A percentile compares a stretch with the other conserved stretches of the same genome.
Conservation (phyloP, 2,329 filamentous ascomycete genomes). For the Sporothrix sp. region DNA sequence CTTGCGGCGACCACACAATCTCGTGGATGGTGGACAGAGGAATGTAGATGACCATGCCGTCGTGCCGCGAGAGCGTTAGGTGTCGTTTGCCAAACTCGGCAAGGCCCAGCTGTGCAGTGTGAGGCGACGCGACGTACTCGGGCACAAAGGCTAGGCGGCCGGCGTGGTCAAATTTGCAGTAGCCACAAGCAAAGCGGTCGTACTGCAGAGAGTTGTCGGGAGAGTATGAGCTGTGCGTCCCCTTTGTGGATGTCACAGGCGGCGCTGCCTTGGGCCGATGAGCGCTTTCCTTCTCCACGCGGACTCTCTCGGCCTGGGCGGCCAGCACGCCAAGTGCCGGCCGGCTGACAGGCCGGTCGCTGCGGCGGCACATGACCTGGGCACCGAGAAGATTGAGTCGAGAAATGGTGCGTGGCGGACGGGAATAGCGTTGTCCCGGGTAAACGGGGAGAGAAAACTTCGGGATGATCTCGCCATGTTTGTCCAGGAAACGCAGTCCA, state of each 20-base stretch:
- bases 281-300: not conserved
- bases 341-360: conserved; percentile 13
- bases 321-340: conserved; percentile 18
- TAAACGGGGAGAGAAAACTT: too few relatives aligned
- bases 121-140: conserved; percentile 30
- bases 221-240: not conserved
- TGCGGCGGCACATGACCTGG: conserved; percentile 24
- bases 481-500: conserved; percentile 33
- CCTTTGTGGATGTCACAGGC: not conserved
- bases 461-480: conserved; percentile 23
- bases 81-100: conserved; percentile 33
- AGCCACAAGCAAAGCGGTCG: conserved; percentile 29
- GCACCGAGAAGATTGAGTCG: conserved; percentile 24
- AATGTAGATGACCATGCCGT: conserved; percentile 35
- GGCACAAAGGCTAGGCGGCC: conserved; percentile 32
- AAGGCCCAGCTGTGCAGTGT: conserved; percentile 16
- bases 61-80: conserved; percentile 31
- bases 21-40: conserved; percentile 39
- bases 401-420: conserved; percentile 17
- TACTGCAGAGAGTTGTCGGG: conserved; percentile 10
- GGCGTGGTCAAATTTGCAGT: conserved; percentile 32
- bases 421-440: too few relatives aligned
- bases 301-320: conserved; percentile 16
- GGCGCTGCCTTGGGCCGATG: not conserved
- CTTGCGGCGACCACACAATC: conserved; percentile 28